These are phyloP conservation scores for Mallotus repandus DNA, from an alignment of 441 rosid species.

Conservation along the genomic window DNA sequence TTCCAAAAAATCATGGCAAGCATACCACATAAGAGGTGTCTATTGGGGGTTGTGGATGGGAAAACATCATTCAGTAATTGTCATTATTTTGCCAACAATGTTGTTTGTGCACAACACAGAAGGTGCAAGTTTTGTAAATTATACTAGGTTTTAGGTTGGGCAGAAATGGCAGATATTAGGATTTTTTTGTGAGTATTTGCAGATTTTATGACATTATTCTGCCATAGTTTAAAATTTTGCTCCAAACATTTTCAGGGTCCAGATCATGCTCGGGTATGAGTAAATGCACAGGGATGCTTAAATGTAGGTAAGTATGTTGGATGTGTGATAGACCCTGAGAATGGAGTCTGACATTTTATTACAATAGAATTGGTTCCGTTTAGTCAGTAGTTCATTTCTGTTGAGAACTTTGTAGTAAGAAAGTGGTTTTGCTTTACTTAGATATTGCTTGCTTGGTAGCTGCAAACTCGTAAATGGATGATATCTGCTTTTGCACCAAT, in stretches of 20 bases:
- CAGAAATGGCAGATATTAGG: conserved; percentile 7
- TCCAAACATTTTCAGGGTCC: conserved; percentile 55
- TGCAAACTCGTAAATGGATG: conserved; percentile 17
- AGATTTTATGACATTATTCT: conserved; percentile 22
- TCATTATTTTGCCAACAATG: conserved; percentile 6
- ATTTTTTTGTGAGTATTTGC: conserved; percentile 25
- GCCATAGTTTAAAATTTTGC: conserved; percentile 32
- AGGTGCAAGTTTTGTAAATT: conserved; percentile 21
- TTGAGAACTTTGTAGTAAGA: conserved; percentile 22
- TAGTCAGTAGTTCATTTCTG: conserved; percentile 16
- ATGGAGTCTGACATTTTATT: conserved; percentile 12
- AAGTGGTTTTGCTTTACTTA: conserved; percentile 18
- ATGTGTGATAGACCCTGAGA: conserved; percentile 19
- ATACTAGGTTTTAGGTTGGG: conserved; percentile 20
- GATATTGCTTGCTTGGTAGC: conserved; percentile 3
- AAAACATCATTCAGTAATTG: conserved; percentile 3
- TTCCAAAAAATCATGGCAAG: conserved; percentile 9
- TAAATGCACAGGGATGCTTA: conserved; percentile 30
- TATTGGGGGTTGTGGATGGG: conserved; percentile 14
- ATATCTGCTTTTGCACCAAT: conserved; percentile 16
- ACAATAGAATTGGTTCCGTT: conserved; percentile 13
- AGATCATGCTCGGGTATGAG: conserved; percentile 35
- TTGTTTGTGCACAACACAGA: conserved; percentile 17
- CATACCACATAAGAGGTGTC: conserved; percentile 3
- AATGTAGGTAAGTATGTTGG: conserved; percentile 32